phyloP scores from a whole-genome alignment of 2,329 filamentous ascomycete species.

The Onygena corvina region DNA sequence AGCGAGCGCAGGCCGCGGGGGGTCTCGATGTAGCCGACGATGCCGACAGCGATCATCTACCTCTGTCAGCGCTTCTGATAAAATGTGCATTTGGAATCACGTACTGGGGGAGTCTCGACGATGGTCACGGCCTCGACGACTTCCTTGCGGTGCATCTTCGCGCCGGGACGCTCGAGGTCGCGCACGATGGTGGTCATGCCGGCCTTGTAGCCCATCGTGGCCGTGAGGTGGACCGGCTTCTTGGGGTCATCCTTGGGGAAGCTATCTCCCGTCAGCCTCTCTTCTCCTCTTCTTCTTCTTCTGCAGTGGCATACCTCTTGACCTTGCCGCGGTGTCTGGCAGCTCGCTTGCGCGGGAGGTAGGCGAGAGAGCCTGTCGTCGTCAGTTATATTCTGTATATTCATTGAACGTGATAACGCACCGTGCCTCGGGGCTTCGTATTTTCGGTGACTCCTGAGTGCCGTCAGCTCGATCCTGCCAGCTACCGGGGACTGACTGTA shows the following conservation, averaged over 20 bases:
- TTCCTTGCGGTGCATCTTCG: conserved; percentile 99
- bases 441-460: conserved; percentile 47
- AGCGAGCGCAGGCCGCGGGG: conserved; percentile 98
- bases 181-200: conserved; percentile 99
- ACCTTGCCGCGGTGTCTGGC: conserved; percentile 93
- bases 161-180: conserved; percentile 96
- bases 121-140: conserved; percentile 78
- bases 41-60: conserved; percentile 98
- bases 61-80: conserved; percentile 11
- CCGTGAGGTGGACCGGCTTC: conserved; percentile 98
- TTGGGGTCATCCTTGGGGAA: conserved; percentile 99
- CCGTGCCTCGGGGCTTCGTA: conserved; percentile 90
- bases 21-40: conserved; percentile 99
- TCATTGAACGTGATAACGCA: conserved; percentile 51
- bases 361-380: conserved; percentile 57
- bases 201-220: conserved; percentile 98
- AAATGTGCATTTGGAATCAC: conserved; percentile 22
- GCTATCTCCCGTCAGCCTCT: conserved; percentile 39
- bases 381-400: neutral
- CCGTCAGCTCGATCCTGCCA: neutral
- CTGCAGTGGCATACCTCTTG: conserved; percentile 64
- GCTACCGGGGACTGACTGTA: too few relatives aligned
- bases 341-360: conserved; percentile 81
- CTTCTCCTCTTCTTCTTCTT: neutral
- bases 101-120: conserved; percentile 91